These are phyloP conservation scores for Botrytis deweyae DNA, from an alignment of 2,329 filamentous ascomycete genomes.

Conservation along the genomic window DNA sequence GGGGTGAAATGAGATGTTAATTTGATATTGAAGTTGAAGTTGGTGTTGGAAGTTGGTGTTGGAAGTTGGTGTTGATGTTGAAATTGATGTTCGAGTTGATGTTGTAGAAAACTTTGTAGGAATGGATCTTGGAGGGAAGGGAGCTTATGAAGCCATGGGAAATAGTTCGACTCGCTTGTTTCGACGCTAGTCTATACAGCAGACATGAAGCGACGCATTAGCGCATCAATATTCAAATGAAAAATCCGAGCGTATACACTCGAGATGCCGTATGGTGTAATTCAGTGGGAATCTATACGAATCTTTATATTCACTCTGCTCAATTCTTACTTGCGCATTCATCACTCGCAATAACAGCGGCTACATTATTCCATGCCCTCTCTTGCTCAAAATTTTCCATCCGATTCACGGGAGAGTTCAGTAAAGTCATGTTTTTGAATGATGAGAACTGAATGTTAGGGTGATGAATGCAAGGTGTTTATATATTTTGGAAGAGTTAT, in stretches of 20 bases:
- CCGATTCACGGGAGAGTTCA: background rate
- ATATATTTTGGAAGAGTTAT: background rate
- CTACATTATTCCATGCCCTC: background rate
- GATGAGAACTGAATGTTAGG: background rate
- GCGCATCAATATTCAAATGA: background rate
- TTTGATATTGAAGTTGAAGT: background rate
- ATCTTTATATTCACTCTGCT: background rate
- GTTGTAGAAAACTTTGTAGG: background rate
- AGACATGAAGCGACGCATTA: background rate
- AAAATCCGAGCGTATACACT: background rate
- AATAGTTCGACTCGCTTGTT: background rate
- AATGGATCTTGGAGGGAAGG: background rate
- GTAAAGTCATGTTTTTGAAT: background rate
- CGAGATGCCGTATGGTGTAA: too few species aligned
- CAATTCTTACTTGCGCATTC: background rate
- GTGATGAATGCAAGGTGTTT: too few species aligned
- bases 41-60: too few species aligned
- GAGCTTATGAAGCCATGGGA: background rate
- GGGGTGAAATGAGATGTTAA: background rate
- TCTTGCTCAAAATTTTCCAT: accelerated
- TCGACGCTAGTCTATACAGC: background rate
- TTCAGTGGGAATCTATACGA: too few species aligned
- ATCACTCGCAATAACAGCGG: background rate
- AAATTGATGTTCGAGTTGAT: background rate
- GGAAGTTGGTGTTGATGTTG: background rate